Base-by-base conservation (phyloP, 768 basidiomycete species). In the Xerocomellus dryophilus region DNA sequence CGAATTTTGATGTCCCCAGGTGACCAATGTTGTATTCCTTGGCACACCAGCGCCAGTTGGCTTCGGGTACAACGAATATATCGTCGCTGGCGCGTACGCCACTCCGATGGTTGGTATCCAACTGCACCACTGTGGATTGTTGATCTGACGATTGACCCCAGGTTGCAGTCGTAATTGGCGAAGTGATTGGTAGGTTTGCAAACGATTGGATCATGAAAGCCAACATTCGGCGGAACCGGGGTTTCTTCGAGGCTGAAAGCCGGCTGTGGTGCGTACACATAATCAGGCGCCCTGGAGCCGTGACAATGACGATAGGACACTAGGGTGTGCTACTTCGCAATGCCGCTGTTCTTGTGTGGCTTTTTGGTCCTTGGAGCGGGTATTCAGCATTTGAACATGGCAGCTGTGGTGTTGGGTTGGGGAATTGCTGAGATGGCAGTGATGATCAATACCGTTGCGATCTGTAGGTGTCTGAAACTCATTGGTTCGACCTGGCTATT, bases 21-120 rank as follows among this genome's bases (percentile, higher is more conserved):
- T 80, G 18, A 84, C 82, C 7, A 80, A 79, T 39, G 80, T 76
- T 0, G 79, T 82, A 6, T 83, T 83, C 65, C 65, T 82, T 5
- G 80, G 76, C 5, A 68, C 71, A 2, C 77, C 78, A 0, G 58
- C 69, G 0, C 80, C 81, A 0, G 56, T 68, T 5, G 82, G 80
- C 1, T 83, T 76, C 51, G 80, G 78, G 2, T 78, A 76, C 63
- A 69, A 57, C 34, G 71, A 69, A 51, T 70, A 72, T 55, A 62
- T 66, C 5, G 69, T 76, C 29, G 71, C 80, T 12, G 77, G 76
- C n/a, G 63, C 64, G 21, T 77, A 77, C 57, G 73, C 71, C 27
- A 77, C 79, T 3, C 78, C 73, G 0, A 76, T 81, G 57, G 78
- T 77, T 40, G 1, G 72, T 58, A 15, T 34, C 27, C 29, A 6